A percentile compares a stretch with the other conserved stretches of the same genome.
Evolutionary conservation across 2,329 filamentous ascomycete species (phyloP).

Genomic region (Phialophora verrucosa): DNA sequence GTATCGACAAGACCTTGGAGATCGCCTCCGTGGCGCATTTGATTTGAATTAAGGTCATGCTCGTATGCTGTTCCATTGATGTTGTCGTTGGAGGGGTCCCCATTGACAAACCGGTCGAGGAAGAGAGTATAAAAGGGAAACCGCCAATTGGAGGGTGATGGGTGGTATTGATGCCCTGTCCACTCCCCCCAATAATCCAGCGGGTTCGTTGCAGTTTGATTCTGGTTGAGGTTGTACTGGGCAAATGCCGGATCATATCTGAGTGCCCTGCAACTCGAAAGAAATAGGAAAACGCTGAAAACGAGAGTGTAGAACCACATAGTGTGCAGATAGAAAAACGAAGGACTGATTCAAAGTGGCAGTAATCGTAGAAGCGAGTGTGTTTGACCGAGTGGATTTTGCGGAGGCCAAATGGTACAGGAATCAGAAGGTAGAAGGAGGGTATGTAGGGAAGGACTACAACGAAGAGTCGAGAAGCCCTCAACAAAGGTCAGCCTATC

Average conservation of each 20-base stretch:
- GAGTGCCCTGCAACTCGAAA: slow-evolving; percentile 40
- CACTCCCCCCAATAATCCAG: slow-evolving; percentile 65
- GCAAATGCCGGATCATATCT: slow-evolving; percentile 58
- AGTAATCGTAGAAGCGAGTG: slow-evolving; percentile 23
- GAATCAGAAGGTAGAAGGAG: slow-evolving; percentile 8
- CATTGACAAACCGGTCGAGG: slow-evolving; percentile 68
- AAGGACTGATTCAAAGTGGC: slow-evolving; percentile 18
- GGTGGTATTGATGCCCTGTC: slow-evolving; percentile 55
- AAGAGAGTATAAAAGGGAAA: slow-evolving; percentile 71
- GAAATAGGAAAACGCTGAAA: slow-evolving; percentile 21
- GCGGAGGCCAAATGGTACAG: slow-evolving; percentile 12
- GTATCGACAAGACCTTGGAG: slow-evolving; percentile 63
- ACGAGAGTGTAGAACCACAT: slow-evolving; percentile 21
- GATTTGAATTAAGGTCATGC: slow-evolving; percentile 64
- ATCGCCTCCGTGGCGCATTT: slow-evolving; percentile 69
- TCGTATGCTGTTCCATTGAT: slow-evolving; percentile 66
- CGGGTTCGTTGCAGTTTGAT: slow-evolving; percentile 60
- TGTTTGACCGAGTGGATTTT: slow-evolving; percentile 21
- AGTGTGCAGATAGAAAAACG: slow-evolving; percentile 21
- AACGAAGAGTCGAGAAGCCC: slow-evolving; percentile 15
- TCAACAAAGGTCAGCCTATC: slow-evolving; percentile 14
- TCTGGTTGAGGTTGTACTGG: slow-evolving; percentile 67
- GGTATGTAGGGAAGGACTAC: not conserved
- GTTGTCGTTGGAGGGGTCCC: slow-evolving; percentile 68
- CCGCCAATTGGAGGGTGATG: slow-evolving; percentile 67